phyloP scores from a whole-genome alignment of 2,329 filamentous ascomycete genomes.

The Eutypa lata region DNA sequence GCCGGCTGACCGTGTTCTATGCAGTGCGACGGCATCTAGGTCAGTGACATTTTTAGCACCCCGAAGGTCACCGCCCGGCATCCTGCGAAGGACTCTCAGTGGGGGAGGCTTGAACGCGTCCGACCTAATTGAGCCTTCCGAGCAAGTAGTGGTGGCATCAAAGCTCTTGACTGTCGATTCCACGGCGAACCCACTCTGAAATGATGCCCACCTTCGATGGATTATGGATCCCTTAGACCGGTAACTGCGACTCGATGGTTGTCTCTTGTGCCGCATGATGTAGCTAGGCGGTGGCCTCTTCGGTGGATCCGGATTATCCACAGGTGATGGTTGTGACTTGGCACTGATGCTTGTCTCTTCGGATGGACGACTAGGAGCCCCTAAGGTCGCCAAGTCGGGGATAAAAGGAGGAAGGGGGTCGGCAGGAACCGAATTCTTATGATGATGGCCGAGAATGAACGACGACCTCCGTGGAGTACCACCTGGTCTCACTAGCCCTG shows the following conservation, averaged over 20 bases:
- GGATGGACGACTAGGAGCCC: conserved; percentile 21
- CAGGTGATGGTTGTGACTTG: conserved; percentile 28
- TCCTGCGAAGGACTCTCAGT: conserved; percentile 64
- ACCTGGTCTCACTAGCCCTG: conserved; percentile 33
- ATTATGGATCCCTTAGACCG: conserved; percentile 50
- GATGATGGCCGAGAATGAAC: conserved; percentile 49
- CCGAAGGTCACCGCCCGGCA: conserved; percentile 72
- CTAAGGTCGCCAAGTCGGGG: conserved; percentile 43
- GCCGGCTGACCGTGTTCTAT: conserved; percentile 55
- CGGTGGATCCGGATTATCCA: conserved; percentile 22
- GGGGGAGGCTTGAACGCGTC: conserved; percentile 45
- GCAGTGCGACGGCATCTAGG: conserved; percentile 46
- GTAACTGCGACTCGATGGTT: conserved; percentile 47
- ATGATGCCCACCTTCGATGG: conserved; percentile 56
- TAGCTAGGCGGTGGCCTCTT: conserved; percentile 32
- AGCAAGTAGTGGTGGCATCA: conserved; percentile 56
- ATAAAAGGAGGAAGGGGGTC: conserved; percentile 46
- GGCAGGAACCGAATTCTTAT: conserved; percentile 31
- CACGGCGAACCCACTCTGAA: conserved; percentile 52
- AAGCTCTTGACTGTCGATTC: conserved; percentile 56
- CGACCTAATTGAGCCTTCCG: conserved; percentile 48
- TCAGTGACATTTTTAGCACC: conserved; percentile 65
- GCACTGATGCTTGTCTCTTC: conserved; percentile 31
- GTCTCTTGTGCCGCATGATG: conserved; percentile 38
- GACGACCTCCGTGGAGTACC: conserved; percentile 54